phyloP scores from a whole-genome alignment of 306 rosid species.

The Begonia fuchsioides region DNA sequence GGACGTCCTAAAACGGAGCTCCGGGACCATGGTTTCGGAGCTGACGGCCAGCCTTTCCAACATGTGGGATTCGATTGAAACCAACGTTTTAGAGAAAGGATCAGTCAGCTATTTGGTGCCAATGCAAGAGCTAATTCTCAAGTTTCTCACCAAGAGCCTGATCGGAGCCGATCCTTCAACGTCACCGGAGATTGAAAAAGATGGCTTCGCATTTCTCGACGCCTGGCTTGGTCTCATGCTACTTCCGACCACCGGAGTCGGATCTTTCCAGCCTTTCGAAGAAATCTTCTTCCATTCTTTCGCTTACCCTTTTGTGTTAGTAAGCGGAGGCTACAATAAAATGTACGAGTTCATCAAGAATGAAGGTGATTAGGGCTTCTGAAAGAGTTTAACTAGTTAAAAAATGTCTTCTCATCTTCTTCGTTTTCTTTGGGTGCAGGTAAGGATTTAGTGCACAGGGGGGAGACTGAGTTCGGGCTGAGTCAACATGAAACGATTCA shows the following conservation, averaged over 20 bases:
- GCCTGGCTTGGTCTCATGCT: constrained; percentile 80
- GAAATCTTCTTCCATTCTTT: constrained; percentile 84
- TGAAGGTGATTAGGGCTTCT: constrained; percentile 24
- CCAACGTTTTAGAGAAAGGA: constrained; percentile 20
- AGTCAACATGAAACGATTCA: constrained; percentile 47
- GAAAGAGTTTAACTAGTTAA: too few species aligned
- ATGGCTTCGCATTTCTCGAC: constrained; percentile 43
- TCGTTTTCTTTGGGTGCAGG: constrained; percentile 18
- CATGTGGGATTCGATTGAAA: constrained; percentile 48
- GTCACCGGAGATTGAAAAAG: constrained; percentile 35
- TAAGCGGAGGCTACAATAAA: constrained; percentile 46
- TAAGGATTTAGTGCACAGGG: constrained; percentile 39
- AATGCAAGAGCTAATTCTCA: constrained; percentile 43
- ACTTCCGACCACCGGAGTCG: constrained; percentile 47
- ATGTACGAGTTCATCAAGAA: constrained; percentile 38
- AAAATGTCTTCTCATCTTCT: too few species aligned
- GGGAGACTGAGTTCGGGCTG: constrained; percentile 48
- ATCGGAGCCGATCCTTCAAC: constrained; percentile 50
- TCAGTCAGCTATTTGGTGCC: constrained; percentile 23
- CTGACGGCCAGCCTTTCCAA: constrained; percentile 27
- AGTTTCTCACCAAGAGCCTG: constrained; percentile 40
- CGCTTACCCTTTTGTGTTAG: constrained; percentile 51
- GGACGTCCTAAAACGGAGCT: constrained; percentile 50
- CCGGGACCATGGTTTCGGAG: constrained; percentile 52
- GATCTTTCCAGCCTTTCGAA: constrained; percentile 63